A percentile compares a stretch with the other conserved stretches of the same genome.
phyloP scores from a whole-genome alignment of 495 filamentous ascomycete genomes.

The Usnea hakonensis region DNA sequence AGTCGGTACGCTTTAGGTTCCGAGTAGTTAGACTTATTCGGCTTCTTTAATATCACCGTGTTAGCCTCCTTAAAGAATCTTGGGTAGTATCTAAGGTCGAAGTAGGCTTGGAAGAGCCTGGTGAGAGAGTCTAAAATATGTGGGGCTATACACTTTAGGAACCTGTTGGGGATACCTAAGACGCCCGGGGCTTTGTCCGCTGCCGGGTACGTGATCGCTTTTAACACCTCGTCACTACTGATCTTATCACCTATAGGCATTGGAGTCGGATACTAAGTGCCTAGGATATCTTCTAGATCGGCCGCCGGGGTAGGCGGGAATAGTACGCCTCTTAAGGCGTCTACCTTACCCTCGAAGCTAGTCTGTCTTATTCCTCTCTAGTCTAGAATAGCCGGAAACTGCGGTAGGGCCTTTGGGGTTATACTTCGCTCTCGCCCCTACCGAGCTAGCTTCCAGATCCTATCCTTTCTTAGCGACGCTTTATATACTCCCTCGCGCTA shows the following conservation, averaged over 20 bases:
- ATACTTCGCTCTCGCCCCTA: background rate
- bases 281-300: conserved; percentile 25
- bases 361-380: background rate
- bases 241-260: conserved; percentile 20
- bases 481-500: background rate
- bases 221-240: conserved; percentile 19
- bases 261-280: conserved; percentile 14
- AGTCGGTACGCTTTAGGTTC: conserved; percentile 28
- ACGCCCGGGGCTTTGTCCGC: conserved; percentile 28
- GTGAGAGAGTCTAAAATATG: conserved; percentile 8
- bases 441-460: background rate
- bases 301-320: conserved; percentile 22
- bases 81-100: conserved; percentile 23
- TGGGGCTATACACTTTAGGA: conserved; percentile 15
- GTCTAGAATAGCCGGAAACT: background rate
- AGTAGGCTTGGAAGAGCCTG: conserved; percentile 25
- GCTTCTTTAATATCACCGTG: conserved; percentile 30
- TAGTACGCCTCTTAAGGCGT: background rate
- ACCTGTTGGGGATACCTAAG: conserved; percentile 24
- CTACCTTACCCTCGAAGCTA: background rate
- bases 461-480: background rate
- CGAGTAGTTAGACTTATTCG: conserved; percentile 25
- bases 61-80: conserved; percentile 23
- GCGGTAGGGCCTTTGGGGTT: background rate
- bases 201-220: conserved; percentile 17